These are phyloP conservation scores for Cinnamomum micranthum DNA, from an alignment of 164 flowering plant genomes.

Conservation along the genomic window DNA sequence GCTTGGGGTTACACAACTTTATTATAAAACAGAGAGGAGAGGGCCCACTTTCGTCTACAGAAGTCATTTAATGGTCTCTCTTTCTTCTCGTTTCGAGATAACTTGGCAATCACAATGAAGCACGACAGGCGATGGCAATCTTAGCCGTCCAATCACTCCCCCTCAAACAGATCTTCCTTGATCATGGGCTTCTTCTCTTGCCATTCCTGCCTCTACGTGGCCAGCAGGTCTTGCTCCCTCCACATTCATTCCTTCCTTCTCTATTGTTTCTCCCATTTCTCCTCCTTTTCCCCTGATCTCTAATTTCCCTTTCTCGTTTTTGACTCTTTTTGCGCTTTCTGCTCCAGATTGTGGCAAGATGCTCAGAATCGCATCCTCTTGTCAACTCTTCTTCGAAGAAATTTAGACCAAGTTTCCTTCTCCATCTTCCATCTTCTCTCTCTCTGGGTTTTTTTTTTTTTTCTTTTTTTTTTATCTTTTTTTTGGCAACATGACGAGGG, in stretches of 20 bases:
- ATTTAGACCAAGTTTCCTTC: conserved; percentile 48
- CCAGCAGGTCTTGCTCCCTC: conserved; percentile 59
- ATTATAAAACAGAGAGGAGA: not conserved
- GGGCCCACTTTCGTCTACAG: too few relatives aligned
- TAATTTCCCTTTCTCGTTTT: too few relatives aligned
- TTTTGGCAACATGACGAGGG: too few relatives aligned
- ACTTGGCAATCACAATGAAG: conserved; percentile 45
- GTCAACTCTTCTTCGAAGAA: conserved; percentile 51
- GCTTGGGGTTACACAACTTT: too few relatives aligned
- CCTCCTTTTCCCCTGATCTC: not conserved
- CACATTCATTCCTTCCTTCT: not conserved
- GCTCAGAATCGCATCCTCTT: conserved; percentile 74
- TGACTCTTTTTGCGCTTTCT: not conserved
- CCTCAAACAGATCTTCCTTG: conserved; percentile 44
- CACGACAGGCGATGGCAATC: conserved; percentile 57
- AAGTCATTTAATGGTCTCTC: too few relatives aligned
- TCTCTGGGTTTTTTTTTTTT: not conserved
- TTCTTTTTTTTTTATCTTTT: too few relatives aligned
- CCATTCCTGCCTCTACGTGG: conserved; percentile 91
- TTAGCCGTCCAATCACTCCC: conserved; percentile 25
- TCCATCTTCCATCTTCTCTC: not conserved
- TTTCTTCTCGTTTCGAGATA: conserved; percentile 23
- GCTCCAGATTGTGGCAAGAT: conserved; percentile 91
- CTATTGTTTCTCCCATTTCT: not conserved
- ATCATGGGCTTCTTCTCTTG: conserved; percentile 80